Conservation (phyloP, 2,329 filamentous ascomycete genomes). For the Xylariaceae sp. region DNA sequence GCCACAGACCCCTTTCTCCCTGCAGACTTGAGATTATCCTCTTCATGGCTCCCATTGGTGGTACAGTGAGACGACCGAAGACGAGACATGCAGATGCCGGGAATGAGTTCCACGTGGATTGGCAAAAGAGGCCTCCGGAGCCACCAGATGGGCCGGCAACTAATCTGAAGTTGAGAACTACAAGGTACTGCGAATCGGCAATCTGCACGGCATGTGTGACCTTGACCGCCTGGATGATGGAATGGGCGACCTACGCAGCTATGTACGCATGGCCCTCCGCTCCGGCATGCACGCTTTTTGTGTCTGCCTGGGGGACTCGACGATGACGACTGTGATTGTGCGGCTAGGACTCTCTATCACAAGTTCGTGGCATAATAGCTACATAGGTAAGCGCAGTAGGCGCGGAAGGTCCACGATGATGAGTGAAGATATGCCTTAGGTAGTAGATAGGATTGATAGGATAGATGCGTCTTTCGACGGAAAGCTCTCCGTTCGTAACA, state of each 20-base stretch:
- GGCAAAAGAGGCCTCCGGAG: slow-evolving; percentile 6
- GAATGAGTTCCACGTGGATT: slow-evolving; percentile 7
- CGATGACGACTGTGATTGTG: neutral
- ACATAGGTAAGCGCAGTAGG: too few relatives aligned
- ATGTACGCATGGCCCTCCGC: neutral
- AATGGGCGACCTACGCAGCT: neutral
- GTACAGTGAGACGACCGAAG: slow-evolving; percentile 2
- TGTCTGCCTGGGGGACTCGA: neutral
- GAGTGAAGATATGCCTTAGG: neutral
- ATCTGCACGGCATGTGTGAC: neutral
- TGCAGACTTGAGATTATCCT: neutral
- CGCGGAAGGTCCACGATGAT: neutral
- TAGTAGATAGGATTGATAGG: too few relatives aligned
- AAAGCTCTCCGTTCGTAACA: too few relatives aligned
- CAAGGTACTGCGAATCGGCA: slow-evolving; percentile 7
- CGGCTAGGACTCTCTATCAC: neutral
- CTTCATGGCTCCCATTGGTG: neutral
- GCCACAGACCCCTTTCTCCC: neutral
- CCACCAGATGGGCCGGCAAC: slow-evolving; percentile 4
- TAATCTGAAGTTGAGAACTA: too few relatives aligned
- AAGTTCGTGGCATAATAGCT: neutral
- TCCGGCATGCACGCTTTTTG: neutral
- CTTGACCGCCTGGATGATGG: neutral
- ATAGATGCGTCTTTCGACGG: too few relatives aligned
- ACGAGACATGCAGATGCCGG: slow-evolving; percentile 3